Evolutionary conservation across 371 early-diverging fungal species (phyloP).

Genomic region (Syncephalastrum racemosum): DNA sequence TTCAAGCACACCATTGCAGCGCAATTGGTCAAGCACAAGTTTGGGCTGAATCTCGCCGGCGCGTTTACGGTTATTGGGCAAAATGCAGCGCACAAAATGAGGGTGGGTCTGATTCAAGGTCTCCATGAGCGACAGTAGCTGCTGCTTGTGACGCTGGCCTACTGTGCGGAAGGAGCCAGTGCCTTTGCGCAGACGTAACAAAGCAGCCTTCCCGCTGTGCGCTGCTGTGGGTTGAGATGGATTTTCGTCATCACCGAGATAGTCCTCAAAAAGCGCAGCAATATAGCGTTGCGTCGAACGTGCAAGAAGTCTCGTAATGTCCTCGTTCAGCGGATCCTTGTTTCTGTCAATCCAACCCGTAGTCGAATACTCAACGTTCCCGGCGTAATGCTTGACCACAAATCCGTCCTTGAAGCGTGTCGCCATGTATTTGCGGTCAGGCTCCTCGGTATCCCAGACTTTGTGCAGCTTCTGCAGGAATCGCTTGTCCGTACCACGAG

Average conservation of each 20-base stretch:
- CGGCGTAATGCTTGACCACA: constrained; percentile 97
- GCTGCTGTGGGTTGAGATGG: constrained; percentile 4
- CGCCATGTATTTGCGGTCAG: constrained; percentile 75
- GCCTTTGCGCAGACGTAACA: constrained; percentile 41
- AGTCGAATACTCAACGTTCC: constrained; percentile 95
- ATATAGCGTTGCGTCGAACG: constrained; percentile 80
- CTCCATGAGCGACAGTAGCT: constrained; percentile 87
- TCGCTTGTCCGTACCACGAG: constrained; percentile 96
- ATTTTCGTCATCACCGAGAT: constrained; percentile 59
- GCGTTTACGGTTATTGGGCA: constrained; percentile 97
- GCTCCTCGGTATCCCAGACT: constrained; percentile 78
- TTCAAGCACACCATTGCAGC: constrained; percentile 99
- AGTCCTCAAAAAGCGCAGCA: constrained; percentile 82
- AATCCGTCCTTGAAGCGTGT: constrained; percentile 94
- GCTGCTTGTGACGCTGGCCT: constrained; percentile 96
- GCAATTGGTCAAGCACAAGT: constrained; percentile 94
- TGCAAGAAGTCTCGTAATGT: constrained; percentile 86
- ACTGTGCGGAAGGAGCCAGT: constrained; percentile 95
- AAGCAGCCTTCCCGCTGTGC: constrained; percentile 8
- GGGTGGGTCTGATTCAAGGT: constrained; percentile 93
- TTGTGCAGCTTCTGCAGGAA: constrained; percentile 93
- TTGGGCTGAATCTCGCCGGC: constrained; percentile 81
- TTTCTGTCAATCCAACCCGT: constrained; percentile 98
- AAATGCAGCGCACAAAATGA: constrained; percentile 99
- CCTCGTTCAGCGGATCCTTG: constrained; percentile 99